Percentiles rank a stretch among this genome's conserved stretches.
Evolutionary conservation across 371 early-diverging fungal genomes (phyloP).

Genomic region (Zychaea mexicana): DNA sequence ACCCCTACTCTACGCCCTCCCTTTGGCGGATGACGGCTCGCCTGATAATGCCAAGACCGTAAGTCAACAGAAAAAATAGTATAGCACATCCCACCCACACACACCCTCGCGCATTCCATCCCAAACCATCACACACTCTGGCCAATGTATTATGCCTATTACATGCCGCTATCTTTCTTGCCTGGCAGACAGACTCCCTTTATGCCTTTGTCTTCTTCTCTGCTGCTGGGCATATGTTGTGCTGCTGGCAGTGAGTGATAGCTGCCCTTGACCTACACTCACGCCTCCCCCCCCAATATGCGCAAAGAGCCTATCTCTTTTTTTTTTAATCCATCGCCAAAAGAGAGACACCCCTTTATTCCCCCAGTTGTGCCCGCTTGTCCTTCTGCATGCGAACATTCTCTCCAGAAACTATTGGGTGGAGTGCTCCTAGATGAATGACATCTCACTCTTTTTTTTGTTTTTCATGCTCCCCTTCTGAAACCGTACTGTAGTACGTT

Average conservation of each 20-base stretch:
- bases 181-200: not conserved
- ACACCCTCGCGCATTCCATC: no score
- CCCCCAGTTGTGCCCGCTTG: conserved; percentile 6
- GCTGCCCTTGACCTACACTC: not conserved
- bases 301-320: not conserved
- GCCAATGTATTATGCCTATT: not conserved
- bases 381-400: conserved; percentile 22
- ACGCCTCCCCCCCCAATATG: no score
- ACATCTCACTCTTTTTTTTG: not conserved
- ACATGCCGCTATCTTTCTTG: not conserved
- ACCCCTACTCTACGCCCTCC: conserved; percentile 44
- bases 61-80: no score
- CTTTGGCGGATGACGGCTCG: conserved; percentile 61
- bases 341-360: not conserved
- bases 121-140: no score
- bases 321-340: not conserved
- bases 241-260: no score
- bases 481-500: conserved; percentile 57
- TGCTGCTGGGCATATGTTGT: no score
- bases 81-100: conserved; percentile 6
- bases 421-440: not conserved
- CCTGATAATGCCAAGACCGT: conserved; percentile 57
- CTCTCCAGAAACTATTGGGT: conserved; percentile 15
- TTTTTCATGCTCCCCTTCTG: not conserved
- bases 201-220: no score